phyloP scores from a whole-genome alignment of 192 early-diverging fungal species.

The Geranomyces variabilis region DNA sequence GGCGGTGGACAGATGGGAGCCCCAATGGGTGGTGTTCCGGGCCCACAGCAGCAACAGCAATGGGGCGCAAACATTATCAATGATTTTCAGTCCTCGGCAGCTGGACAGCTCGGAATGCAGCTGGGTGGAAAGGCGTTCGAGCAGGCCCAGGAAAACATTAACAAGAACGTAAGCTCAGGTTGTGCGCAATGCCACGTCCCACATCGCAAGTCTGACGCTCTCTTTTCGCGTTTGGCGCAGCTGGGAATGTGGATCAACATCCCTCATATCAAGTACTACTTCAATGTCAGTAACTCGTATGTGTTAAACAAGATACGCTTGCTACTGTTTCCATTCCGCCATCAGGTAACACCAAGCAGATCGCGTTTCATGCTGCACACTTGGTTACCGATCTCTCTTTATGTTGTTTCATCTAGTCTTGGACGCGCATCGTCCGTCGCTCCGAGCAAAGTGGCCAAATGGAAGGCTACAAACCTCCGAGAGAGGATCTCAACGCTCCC shows the following conservation, averaged over 20 bases:
- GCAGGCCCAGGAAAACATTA: constrained; percentile 83
- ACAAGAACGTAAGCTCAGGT: constrained; percentile 77
- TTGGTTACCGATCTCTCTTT: not conserved
- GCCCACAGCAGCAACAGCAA: constrained; percentile 10
- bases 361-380: not conserved
- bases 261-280: constrained; percentile 87
- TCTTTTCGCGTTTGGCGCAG: constrained; percentile 48
- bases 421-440: constrained; percentile 76
- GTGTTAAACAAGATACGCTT: constrained; percentile 84
- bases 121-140: constrained; percentile 83
- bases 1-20: constrained; percentile 4
- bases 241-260: constrained; percentile 83
- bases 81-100: constrained; percentile 51
- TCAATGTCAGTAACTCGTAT: constrained; percentile 93
- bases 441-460: constrained; percentile 59
- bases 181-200: constrained; percentile 15
- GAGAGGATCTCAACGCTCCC: constrained; percentile 92
- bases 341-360: constrained; percentile 41
- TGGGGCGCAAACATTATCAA: constrained; percentile 34
- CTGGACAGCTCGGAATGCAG: constrained; percentile 90
- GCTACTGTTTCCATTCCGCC: constrained; percentile 90
- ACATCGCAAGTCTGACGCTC: constrained; percentile 5
- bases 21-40: not conserved
- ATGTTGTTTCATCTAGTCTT: constrained; percentile 50
- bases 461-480: constrained; percentile 81